phyloP scores from a whole-genome alignment of 2,329 filamentous ascomycete species.

The Stagonosporopsis chrysanthemi region DNA sequence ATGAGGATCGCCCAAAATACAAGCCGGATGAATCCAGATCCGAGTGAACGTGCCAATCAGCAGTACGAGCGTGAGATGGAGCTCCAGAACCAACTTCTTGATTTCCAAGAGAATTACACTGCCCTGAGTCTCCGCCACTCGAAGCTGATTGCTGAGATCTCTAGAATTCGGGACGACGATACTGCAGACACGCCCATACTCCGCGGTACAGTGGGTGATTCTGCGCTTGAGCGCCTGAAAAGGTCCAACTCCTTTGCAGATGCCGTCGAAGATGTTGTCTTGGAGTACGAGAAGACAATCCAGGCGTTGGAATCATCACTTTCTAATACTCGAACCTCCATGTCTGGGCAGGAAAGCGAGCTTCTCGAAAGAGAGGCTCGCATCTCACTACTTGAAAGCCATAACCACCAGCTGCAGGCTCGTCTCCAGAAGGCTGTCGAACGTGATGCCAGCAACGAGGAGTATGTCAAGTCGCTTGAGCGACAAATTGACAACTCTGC shows the following conservation, averaged over 20 bases:
- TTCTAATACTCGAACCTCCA: conserved; percentile 81
- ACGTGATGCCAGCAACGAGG: conserved; percentile 88
- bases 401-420: conserved; percentile 86
- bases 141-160: conserved; percentile 93
- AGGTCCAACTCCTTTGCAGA: conserved; percentile 95
- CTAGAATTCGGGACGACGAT: conserved; percentile 77
- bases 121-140: conserved; percentile 91
- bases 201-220: conserved; percentile 74
- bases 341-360: conserved; percentile 84
- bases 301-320: conserved; percentile 91
- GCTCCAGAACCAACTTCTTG: conserved; percentile 90
- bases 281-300: conserved; percentile 99
- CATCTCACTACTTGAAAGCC: conserved; percentile 89
- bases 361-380: conserved; percentile 93
- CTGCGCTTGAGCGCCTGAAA: conserved; percentile 85
- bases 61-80: conserved; percentile 86
- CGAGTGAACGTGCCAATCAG: conserved; percentile 77
- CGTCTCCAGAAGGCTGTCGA: conserved; percentile 93
- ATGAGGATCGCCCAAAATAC: conserved; percentile 81
- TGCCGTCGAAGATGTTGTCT: conserved; percentile 92
- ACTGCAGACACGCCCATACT: conserved; percentile 63
- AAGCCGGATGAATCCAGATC: conserved; percentile 63
- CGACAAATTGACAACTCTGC: conserved; percentile 88
- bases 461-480: conserved; percentile 91
- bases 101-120: conserved; percentile 93